These are phyloP conservation scores for Aspergillaceae sp. DNA, from an alignment of 2,329 filamentous ascomycete genomes.

Conservation along the genomic window DNA sequence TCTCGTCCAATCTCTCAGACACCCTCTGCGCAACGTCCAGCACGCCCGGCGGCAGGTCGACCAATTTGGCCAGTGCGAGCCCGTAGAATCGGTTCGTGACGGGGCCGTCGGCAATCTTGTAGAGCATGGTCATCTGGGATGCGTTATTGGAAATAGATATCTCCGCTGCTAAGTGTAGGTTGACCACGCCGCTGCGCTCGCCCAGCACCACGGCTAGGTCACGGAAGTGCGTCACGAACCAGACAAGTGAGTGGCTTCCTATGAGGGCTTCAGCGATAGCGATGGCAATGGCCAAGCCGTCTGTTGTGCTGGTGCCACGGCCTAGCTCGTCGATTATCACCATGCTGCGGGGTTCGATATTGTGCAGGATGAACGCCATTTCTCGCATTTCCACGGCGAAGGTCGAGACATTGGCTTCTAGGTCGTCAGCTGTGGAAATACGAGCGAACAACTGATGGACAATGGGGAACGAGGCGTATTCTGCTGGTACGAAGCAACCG, in stretches of 20 bases:
- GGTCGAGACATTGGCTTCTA: conserved; percentile 84
- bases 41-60: conserved; percentile 62
- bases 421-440: conserved; percentile 75
- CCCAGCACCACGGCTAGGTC: conserved; percentile 70
- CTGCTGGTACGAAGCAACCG: conserved; percentile 79
- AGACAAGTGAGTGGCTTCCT: conserved; percentile 67
- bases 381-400: conserved; percentile 95
- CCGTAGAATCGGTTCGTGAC: conserved; percentile 71
- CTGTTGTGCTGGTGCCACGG: conserved; percentile 77
- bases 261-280: conserved; percentile 84
- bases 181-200: conserved; percentile 69
- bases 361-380: conserved; percentile 83
- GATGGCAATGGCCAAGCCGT: conserved; percentile 81
- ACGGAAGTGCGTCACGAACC: conserved; percentile 90
- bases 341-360: conserved; percentile 67
- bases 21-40: conserved; percentile 61
- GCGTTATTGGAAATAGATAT: conserved; percentile 47
- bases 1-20: conserved; percentile 52
- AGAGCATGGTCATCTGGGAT: conserved; percentile 74
- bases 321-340: conserved; percentile 88
- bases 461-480: conserved; percentile 73
- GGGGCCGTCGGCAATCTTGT: conserved; percentile 66
- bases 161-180: conserved; percentile 64
- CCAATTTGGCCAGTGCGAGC: conserved; percentile 65
- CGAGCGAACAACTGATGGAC: conserved; percentile 78